phyloP scores from a whole-genome alignment of 148 eudicot genomes.

The Cornus florida region DNA sequence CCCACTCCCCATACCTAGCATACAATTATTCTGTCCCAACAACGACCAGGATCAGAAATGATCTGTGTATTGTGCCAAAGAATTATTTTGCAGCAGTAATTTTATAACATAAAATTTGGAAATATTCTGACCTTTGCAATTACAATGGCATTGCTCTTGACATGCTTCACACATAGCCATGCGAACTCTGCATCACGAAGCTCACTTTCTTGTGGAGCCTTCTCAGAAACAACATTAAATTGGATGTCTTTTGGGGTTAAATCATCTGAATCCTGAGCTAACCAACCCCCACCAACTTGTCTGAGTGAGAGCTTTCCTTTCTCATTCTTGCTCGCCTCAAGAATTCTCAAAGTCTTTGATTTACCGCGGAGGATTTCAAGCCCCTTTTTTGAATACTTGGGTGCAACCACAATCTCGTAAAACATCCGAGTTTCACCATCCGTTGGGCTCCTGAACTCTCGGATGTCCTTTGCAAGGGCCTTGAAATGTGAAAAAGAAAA shows the following conservation, averaged over 20 bases:
- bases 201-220: conserved; percentile 59
- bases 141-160: conserved; percentile 97
- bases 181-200: conserved; percentile 90
- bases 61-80: too few relatives aligned
- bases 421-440: conserved; percentile 97
- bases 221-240: conserved; percentile 65
- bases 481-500: conserved; percentile 16
- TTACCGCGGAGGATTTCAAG: conserved; percentile 95
- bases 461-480: conserved; percentile 88
- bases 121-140: conserved; percentile 75
- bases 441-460: conserved; percentile 96
- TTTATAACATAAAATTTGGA: background rate
- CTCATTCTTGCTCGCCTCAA: conserved; percentile 79
- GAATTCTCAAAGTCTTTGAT: conserved; percentile 93
- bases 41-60: conserved; percentile 9
- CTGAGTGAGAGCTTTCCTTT: conserved; percentile 85
- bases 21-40: conserved; percentile 63
- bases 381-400: conserved; percentile 76
- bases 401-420: conserved; percentile 97
- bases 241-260: conserved; percentile 72
- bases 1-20: conserved; percentile 99
- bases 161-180: conserved; percentile 96
- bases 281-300: conserved; percentile 98
- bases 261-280: conserved; percentile 95
- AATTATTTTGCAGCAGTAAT: background rate